Conservation (phyloP, 495 filamentous ascomycete genomes). For the Aspergillus carlsbadensis region DNA sequence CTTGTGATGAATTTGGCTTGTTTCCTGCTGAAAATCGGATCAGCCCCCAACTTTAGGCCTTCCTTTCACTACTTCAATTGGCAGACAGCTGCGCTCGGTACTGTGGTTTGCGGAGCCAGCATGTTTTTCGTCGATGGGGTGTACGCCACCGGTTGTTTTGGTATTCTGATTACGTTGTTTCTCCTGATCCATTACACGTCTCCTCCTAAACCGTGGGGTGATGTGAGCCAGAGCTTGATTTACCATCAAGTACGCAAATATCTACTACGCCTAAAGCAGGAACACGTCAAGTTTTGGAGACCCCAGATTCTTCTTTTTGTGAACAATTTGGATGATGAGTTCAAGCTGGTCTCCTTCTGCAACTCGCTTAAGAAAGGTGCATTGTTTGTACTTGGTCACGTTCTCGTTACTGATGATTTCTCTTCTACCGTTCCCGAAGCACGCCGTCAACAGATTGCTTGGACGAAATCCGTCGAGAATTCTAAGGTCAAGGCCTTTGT, state of each 20-base stretch:
- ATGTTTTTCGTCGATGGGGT: constrained; percentile 91
- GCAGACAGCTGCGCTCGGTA: constrained; percentile 74
- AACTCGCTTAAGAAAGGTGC: constrained; percentile 88
- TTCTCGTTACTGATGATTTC: constrained; percentile 84
- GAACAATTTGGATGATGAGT: constrained; percentile 74
- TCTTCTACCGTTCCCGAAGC: constrained; percentile 75
- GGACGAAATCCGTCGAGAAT: constrained; percentile 83
- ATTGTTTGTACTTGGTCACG: constrained; percentile 82
- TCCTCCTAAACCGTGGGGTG: constrained; percentile 85
- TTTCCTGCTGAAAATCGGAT: constrained; percentile 86
- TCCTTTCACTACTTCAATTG: constrained; percentile 88
- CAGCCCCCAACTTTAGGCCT: constrained; percentile 87
- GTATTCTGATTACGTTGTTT: constrained; percentile 71
- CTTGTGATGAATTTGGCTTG: constrained; percentile 76
- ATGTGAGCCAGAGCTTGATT: constrained; percentile 85
- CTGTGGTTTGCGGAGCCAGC: constrained; percentile 68
- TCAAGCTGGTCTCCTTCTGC: constrained; percentile 84
- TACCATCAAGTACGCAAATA: constrained; percentile 94
- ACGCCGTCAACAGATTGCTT: constrained; percentile 73
- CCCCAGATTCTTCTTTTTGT: constrained; percentile 83
- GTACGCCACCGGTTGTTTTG: constrained; percentile 75
- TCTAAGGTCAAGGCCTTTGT: constrained; percentile 90
- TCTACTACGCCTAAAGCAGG: constrained; percentile 73
- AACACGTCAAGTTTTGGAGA: constrained; percentile 92
- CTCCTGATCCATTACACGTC: constrained; percentile 81